Evolutionary conservation across 1,284 basidiomycete species (phyloP).

Genomic region (Moesziomyces antarcticus): DNA sequence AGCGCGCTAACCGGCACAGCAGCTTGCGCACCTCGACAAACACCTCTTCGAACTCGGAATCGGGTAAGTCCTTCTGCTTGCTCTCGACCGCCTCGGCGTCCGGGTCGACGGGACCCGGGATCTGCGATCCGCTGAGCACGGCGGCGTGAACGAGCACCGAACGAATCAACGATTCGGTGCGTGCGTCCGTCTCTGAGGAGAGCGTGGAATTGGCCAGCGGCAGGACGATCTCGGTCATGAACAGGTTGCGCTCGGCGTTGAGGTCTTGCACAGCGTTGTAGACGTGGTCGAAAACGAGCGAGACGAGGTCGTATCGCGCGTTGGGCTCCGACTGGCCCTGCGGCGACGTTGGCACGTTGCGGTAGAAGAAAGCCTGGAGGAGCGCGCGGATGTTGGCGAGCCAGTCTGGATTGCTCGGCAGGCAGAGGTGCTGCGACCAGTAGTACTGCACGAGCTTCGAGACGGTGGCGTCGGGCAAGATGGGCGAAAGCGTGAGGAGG

Average conservation of each 20-base stretch:
- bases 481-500: constrained; percentile 59
- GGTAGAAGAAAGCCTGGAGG: constrained; percentile 60
- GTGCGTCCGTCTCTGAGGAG: constrained; percentile 43
- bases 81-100: constrained; percentile 25
- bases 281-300: constrained; percentile 61
- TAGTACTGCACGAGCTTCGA: constrained; percentile 59
- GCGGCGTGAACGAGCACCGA: constrained; percentile 62
- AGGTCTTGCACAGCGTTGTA: constrained; percentile 63
- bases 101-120: constrained; percentile 40
- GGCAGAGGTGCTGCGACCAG: constrained; percentile 57
- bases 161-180: constrained; percentile 48
- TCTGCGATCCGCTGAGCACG: constrained; percentile 47
- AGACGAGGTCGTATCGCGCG: constrained; percentile 51
- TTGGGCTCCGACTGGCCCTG: constrained; percentile 3
- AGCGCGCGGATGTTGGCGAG: constrained; percentile 58
- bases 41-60: constrained; percentile 41
- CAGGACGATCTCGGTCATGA: constrained; percentile 59
- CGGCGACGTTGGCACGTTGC: constrained; percentile 35
- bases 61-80: constrained; percentile 6
- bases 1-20: constrained; percentile 43
- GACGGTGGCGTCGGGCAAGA: constrained; percentile 57
- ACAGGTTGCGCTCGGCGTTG: constrained; percentile 48
- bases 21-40: constrained; percentile 50
- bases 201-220: constrained; percentile 57
- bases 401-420: constrained; percentile 63